These are phyloP conservation scores for Rhizophlyctis rosea DNA, from an alignment of 192 early-diverging fungal genomes.

Conservation along the genomic window DNA sequence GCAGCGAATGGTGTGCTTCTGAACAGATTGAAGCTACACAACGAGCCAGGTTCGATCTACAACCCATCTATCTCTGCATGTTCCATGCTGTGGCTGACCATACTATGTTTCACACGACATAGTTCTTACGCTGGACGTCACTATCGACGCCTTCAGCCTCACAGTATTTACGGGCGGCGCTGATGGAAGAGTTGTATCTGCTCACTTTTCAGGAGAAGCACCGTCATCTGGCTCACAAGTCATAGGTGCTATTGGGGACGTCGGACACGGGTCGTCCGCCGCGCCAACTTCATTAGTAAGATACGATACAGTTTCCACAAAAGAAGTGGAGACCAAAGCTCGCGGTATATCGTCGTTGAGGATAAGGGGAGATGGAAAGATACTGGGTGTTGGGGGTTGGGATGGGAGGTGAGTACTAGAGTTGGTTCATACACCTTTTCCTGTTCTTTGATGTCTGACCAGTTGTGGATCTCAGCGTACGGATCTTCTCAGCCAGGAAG, in stretches of 20 bases:
- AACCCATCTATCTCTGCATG: not conserved
- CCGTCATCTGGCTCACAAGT: too few relatives aligned
- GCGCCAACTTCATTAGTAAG: too few relatives aligned
- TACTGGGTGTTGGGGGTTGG: slow-evolving; percentile 18
- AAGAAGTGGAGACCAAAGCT: not conserved
- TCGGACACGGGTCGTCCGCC: too few relatives aligned
- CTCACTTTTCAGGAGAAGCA: too few relatives aligned
- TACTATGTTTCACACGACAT: not conserved
- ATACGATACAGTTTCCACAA: not conserved
- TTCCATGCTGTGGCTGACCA: not conserved
- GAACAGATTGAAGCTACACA: slow-evolving; percentile 10
- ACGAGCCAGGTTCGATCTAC: slow-evolving; percentile 20
- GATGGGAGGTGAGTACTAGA: slow-evolving; percentile 16
- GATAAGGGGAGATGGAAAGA: slow-evolving; percentile 16
- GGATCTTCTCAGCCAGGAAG: slow-evolving; percentile 13
- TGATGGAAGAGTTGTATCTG: slow-evolving; percentile 7
- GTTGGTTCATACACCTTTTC: too few relatives aligned
- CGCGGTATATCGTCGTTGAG: slow-evolving; percentile 9
- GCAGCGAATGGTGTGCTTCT: not conserved
- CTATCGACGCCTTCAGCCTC: too few relatives aligned
- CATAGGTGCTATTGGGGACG: too few relatives aligned
- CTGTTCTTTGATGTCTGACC: too few relatives aligned
- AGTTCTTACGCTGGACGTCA: slow-evolving; percentile 23
- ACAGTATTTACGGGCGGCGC: slow-evolving; percentile 10
- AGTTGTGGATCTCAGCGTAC: slow-evolving; percentile 12